A percentile compares a stretch with the other conserved stretches of the same genome.
Conservation (phyloP, 257 asterid genomes). For the Leptodermis oblonga region DNA sequence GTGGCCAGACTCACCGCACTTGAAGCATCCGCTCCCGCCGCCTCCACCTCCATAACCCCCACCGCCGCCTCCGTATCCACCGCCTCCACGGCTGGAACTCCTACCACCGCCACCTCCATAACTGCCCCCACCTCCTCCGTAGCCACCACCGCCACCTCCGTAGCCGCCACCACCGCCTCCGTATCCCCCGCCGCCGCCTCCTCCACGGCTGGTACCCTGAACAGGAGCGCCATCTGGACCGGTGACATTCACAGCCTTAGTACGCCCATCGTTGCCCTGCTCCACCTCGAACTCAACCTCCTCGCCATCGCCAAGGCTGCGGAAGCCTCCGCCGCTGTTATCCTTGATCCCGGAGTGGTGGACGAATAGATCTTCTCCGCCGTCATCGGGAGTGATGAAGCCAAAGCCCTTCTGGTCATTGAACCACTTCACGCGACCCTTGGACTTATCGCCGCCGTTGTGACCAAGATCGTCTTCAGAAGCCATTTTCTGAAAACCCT, state of each 20-base stretch:
- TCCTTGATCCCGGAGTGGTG: constrained; percentile 74
- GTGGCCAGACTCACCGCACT: constrained; percentile 34
- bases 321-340: constrained; percentile 45
- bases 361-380: constrained; percentile 76
- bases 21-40: constrained; percentile 26
- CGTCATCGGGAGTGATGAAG: constrained; percentile 80
- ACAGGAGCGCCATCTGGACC: constrained; percentile 38
- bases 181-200: constrained; percentile 20
- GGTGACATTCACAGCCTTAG: constrained; percentile 35
- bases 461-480: constrained; percentile 22
- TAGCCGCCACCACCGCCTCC: constrained; percentile 14
- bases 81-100: constrained; percentile 16
- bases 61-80: constrained; percentile 12
- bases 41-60: constrained; percentile 20
- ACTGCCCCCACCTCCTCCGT: neutral
- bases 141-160: constrained; percentile 3
- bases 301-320: constrained; percentile 73
- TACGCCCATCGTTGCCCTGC: constrained; percentile 33
- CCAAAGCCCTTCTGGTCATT: constrained; percentile 79
- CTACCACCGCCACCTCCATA: neutral
- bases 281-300: constrained; percentile 55
- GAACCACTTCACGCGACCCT: constrained; percentile 84
- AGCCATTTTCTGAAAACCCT: constrained; percentile 18
- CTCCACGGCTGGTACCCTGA: constrained; percentile 27
- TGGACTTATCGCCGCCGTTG: constrained; percentile 34